Evolutionary conservation across 768 basidiomycete genomes (phyloP), one percentile per base, ranked within the genome.

Genomic region (Megacollybia marginata): DNA sequence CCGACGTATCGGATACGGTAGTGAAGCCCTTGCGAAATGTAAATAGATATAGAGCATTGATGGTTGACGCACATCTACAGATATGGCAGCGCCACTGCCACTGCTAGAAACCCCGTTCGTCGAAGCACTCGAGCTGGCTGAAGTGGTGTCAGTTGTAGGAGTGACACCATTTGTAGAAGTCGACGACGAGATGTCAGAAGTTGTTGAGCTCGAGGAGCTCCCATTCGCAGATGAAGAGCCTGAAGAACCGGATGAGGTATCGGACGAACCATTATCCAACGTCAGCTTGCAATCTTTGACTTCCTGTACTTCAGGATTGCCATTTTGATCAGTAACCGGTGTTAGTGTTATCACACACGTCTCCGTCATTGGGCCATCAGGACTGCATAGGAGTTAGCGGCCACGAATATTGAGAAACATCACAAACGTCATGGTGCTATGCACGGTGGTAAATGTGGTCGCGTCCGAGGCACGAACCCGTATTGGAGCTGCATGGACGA

Each of bases 331-430:
- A 46, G 68, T 74, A 42, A 76, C 69, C 6, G 79, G 82, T 4
- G 75, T 81, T 44, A 84, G 68, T 9, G 76, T 75, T 44, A 80
- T 65, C 9, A 73, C 68, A 59, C 84, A 86, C n/a, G 73, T 80
- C 66, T 80, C 70, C 38, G 69, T 76, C 62, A 80, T 65, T 28
- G 64, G 61, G 15, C 83, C 82, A 49, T 71, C 66, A 42, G 70
- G 50, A 47, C 81, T 82, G 52, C n/a, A 23, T n/a, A 20, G 38
- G 48, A 32, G 16, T 23, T 53, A 57, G 33, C 11, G 48, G 53
- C 47, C 48, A 36, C 28, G 38, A 46, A 12, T 32, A 6, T 23
- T 46, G 42, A n/a, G 28, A 36, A 47, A 38, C 5, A 45, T 54
- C 78, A 63, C 65, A 6, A 28, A 82, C 79, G 73, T 75, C 57